Evolutionary conservation across 352 stramenopile genomes (phyloP), one percentile per base, ranked within the genome.

Genomic region (Globisporangium rhizosaccharum): DNA sequence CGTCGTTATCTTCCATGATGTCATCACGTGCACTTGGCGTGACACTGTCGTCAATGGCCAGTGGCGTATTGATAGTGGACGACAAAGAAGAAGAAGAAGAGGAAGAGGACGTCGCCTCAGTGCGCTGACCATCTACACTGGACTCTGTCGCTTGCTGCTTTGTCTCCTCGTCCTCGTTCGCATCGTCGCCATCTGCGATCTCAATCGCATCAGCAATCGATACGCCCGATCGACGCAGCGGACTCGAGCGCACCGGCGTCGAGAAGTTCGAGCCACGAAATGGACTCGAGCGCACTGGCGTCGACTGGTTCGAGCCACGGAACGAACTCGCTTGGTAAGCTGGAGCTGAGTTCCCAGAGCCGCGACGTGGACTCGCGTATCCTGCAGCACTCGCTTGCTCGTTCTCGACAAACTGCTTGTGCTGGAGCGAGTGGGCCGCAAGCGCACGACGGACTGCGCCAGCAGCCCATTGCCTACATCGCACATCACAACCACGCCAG

Each of bases 381-480:
- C 56, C 60, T 8, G 51, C 23, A 18, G 41, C 49, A 12, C 49
- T 25, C 49, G 61, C 48, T 25, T 52, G 47, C n/a, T 45, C 46
- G 17, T 12, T 61, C 17, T 66, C 56, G 30, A 65, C 49, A 53
- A 51, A 48, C 25, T 54, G 63, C 46, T 66, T 68, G 59, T 80
- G 66, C n/a, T 77, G 72, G 42, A 70, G 61, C 28, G 74, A 78
- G 58, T 94, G 84, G 33, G 87, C 66, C 61, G 82, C 74, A 37
- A 91, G 59, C 46, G 85, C 85, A 53, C 82, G 72, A 50, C 82
- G 71, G 0, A 94, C 82, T 42, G 85, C 85, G 50, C 85, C 85
- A 48, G 83, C 85, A 50, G 85, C 82, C 85, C 85, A 94, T 81
- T 94, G 85, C 4, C 78, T 88, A 12, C 23, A 51, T 48, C 11